These are phyloP conservation scores for Dactylellina sp. DNA, from an alignment of 2,329 filamentous ascomycete species.

Conservation along the genomic window DNA sequence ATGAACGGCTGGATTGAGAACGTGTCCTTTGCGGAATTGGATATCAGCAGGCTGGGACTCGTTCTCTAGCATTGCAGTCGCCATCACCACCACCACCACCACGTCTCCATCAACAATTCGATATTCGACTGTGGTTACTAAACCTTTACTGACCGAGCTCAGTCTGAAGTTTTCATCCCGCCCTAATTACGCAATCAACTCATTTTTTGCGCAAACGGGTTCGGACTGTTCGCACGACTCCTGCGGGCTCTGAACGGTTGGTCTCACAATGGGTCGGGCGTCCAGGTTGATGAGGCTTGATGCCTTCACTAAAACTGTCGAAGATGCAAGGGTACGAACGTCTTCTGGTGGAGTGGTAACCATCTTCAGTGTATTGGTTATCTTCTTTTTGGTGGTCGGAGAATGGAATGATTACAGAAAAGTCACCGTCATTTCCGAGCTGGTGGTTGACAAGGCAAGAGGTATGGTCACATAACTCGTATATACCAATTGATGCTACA, in stretches of 20 bases:
- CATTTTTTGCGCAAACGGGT: slow-evolving; percentile 3
- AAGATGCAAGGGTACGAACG: slow-evolving; percentile 95
- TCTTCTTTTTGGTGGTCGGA: slow-evolving; percentile 88
- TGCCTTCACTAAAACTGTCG: slow-evolving; percentile 98
- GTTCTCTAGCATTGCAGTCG: not conserved
- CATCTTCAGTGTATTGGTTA: slow-evolving; percentile 86
- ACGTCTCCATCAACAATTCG: slow-evolving; percentile 1
- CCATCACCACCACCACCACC: slow-evolving; percentile 2
- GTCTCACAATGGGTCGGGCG: slow-evolving; percentile 79
- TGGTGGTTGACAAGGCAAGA: slow-evolving; percentile 96
- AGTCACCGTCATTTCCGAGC: slow-evolving; percentile 86
- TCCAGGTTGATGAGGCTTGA: slow-evolving; percentile 96
- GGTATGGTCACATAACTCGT: slow-evolving; percentile 65
- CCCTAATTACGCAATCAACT: slow-evolving; percentile 18
- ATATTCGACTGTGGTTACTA: slow-evolving; percentile 9
- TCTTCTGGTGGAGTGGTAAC: slow-evolving; percentile 96
- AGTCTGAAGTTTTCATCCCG: slow-evolving; percentile 1
- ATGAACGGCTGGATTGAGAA: slow-evolving; percentile 24
- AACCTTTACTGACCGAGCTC: not conserved
- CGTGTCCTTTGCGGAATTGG: slow-evolving; percentile 25
- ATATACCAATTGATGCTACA: no score
- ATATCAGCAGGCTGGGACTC: slow-evolving; percentile 9
- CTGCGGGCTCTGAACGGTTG: slow-evolving; percentile 56
- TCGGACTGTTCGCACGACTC: slow-evolving; percentile 60
- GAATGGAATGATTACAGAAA: slow-evolving; percentile 95